Percentiles rank a stretch among this genome's conserved stretches.
Conservation (phyloP, 1,284 basidiomycete genomes). For the Athelia sp. region DNA sequence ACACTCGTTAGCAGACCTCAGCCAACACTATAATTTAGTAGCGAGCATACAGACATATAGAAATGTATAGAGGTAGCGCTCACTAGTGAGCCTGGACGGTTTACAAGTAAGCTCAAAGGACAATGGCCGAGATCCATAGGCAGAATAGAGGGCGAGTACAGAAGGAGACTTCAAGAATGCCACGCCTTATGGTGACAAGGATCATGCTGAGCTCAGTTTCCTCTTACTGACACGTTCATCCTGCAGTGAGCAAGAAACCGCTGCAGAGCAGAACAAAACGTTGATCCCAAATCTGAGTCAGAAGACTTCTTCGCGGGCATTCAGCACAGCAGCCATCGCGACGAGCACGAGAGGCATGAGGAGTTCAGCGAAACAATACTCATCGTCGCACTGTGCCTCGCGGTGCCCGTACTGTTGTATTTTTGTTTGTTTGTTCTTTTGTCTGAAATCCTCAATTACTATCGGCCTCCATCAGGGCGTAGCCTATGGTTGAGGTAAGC, state of each 20-base stretch:
- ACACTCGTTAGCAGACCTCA: not conserved
- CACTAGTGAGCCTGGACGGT: not conserved
- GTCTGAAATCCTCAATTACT: too few relatives aligned
- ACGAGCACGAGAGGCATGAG: conserved; percentile 50
- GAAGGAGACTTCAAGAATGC: conserved; percentile 38
- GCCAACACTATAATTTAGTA: not conserved
- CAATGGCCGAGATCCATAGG: conserved; percentile 72
- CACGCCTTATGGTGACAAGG: conserved; percentile 49
- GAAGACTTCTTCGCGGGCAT: conserved; percentile 77
- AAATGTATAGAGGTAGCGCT: not conserved
- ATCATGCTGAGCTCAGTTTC: conserved; percentile 58
- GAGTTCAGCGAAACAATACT: conserved; percentile 72
- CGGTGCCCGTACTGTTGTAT: conserved; percentile 65
- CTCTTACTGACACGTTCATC: not conserved
- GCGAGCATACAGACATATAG: not conserved
- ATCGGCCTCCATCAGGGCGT: too few relatives aligned
- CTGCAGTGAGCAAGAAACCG: conserved; percentile 76
- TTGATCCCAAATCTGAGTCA: conserved; percentile 68
- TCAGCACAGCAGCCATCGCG: conserved; percentile 48
- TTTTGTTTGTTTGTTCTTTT: too few relatives aligned
- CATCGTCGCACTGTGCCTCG: conserved; percentile 58
- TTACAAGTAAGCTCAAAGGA: conserved; percentile 37
- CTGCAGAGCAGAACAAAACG: conserved; percentile 63
- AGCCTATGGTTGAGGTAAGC: too few relatives aligned
- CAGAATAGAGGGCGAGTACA: conserved; percentile 69